phyloP scores from a whole-genome alignment of 345 rosid genomes.

The Ceriops decandra region DNA sequence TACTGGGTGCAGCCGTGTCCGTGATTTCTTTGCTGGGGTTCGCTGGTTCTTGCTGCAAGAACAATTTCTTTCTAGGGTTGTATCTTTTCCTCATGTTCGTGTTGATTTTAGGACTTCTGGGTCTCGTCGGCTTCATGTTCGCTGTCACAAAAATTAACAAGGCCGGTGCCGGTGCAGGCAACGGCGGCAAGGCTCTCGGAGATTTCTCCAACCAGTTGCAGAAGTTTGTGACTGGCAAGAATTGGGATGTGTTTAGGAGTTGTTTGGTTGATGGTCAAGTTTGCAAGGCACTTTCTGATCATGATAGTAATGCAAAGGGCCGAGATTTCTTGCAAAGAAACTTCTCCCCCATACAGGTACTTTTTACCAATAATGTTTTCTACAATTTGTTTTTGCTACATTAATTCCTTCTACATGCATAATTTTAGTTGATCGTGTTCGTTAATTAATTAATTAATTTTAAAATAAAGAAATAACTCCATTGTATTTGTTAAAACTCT shows the following conservation, averaged over 20 bases:
- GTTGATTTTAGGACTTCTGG: constrained; percentile 14
- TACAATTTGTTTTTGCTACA: background rate
- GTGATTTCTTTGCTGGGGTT: constrained; percentile 27
- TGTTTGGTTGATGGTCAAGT: constrained; percentile 27
- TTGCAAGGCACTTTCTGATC: constrained; percentile 9
- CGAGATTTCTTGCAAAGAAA: background rate
- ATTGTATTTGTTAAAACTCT: too few relatives aligned
- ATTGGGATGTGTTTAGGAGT: constrained; percentile 27
- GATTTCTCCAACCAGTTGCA: constrained; percentile 21
- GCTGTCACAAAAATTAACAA: constrained; percentile 6
- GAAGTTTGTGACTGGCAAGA: constrained; percentile 4
- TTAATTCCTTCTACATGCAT: background rate
- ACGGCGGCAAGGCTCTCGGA: background rate
- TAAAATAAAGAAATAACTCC: too few relatives aligned
- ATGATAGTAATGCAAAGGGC: background rate
- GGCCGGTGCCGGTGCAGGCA: background rate
- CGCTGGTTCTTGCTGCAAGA: constrained; percentile 13
- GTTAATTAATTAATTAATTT: too few relatives aligned
- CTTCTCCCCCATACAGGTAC: constrained; percentile 17
- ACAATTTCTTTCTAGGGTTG: background rate
- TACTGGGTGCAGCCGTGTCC: constrained; percentile 11
- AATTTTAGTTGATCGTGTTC: too few relatives aligned
- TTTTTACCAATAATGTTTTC: background rate
- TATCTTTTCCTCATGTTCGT: constrained; percentile 17
- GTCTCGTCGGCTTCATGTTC: constrained; percentile 13